Base-by-base conservation (phyloP, 768 basidiomycete genomes). In the Pulveroboletus sp. region DNA sequence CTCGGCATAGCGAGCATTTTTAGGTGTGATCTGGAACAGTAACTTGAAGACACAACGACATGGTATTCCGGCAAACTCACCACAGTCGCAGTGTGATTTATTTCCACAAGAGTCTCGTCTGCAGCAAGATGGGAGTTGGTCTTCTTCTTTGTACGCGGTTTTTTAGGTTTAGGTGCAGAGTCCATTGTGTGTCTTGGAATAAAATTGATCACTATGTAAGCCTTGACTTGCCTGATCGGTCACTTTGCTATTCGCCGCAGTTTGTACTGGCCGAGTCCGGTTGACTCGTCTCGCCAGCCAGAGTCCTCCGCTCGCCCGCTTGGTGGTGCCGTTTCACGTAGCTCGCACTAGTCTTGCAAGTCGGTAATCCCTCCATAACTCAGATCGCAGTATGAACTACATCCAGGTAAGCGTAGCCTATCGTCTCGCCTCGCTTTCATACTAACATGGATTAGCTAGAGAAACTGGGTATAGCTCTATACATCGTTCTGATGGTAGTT, bases 1-100 rank as follows among this genome's bases (percentile, higher is more conserved):
- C 63, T 92, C 90, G 40, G 71, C 69, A 63, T 92, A 92, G 34
- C 90, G 82, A 58, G 58, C 61, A 40, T 80, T 82, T 57, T 75
- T 82, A 14, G 76, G 69, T 23, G 71, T 64, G 39, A 67, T 64
- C 81, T 65, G 39, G 27, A 40, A 50, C 17, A 79, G 25, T 57
- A 4, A 57, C n/a, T n/a, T n/a, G n/a, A 47, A 52, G 8, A 38
- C 32, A 17, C 19, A 13, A 43, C 11, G n/a, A 19, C 12, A 7
- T 13, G 7, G 17, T 25, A 19, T 9, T 12, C n/a, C 5, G 6
- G 20, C 27, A 31, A 21, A 52, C 66, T 46, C 45, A 67, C 66
- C 39, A 40, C 32, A 8, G 47, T 51, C 33, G 53, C 32, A 19
- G 60, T 20, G 11, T 52, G 51, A 33, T 55, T 50, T n/a, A n/a